Evolutionary conservation across 768 basidiomycete genomes (phyloP).

Genomic region (Sporobolomyces phaffii): DNA sequence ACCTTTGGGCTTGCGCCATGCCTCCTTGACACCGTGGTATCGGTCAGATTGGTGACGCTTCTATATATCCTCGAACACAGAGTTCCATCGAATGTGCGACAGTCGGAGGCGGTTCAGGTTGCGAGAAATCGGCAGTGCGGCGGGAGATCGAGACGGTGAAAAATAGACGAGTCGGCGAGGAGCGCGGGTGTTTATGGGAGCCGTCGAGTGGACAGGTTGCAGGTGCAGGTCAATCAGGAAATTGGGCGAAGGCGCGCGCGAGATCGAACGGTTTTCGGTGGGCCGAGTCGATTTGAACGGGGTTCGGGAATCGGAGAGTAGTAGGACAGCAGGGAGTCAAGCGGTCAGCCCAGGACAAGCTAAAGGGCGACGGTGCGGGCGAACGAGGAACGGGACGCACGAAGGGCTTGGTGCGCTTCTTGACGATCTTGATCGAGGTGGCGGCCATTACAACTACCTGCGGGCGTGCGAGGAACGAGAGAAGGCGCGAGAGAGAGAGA

Average conservation of each 20-base stretch:
- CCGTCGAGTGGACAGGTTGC: too few relatives aligned
- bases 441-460: conserved; percentile 31
- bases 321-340: too few relatives aligned
- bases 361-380: not conserved
- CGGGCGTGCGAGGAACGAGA: not conserved
- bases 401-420: conserved; percentile 96
- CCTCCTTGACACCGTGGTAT: conserved; percentile 92
- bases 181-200: too few relatives aligned
- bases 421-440: conserved; percentile 61
- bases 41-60: conserved; percentile 95
- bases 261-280: too few relatives aligned
- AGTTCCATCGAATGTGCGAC: not conserved
- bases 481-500: not conserved
- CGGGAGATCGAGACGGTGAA: too few relatives aligned
- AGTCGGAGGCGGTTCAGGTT: too few relatives aligned
- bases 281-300: not conserved
- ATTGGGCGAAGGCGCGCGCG: too few relatives aligned
- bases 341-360: too few relatives aligned
- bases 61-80: not conserved
- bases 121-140: too few relatives aligned
- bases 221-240: too few relatives aligned
- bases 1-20: conserved; percentile 99
- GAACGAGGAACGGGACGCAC: conserved; percentile 10
- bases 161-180: too few relatives aligned
- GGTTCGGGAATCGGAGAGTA: not conserved